phyloP scores from a whole-genome alignment of 163 green algal genomes.

The Prototheca stagnorum region DNA sequence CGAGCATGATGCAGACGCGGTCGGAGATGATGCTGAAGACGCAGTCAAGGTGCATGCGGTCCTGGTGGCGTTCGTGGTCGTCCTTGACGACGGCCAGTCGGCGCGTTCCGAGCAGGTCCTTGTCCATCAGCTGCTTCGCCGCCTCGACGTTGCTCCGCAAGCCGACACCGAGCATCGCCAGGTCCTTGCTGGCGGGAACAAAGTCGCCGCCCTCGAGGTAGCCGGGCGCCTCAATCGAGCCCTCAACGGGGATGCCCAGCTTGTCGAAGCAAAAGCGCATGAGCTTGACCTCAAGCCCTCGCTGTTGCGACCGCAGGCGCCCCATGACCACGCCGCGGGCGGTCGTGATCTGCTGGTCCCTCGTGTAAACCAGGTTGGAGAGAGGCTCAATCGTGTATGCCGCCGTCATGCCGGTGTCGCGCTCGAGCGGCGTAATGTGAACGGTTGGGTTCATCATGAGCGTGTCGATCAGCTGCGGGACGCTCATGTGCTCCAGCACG shows the following conservation, averaged over 20 bases:
- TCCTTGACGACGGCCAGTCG: conserved; percentile 77
- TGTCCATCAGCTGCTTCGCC: conserved; percentile 65
- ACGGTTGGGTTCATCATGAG: conserved; percentile 83
- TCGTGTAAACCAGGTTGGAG: conserved; percentile 85
- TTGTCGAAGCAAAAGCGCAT: conserved; percentile 82
- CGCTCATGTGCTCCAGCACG: conserved; percentile 64
- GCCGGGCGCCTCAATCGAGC: conserved; percentile 50
- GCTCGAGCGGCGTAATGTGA: conserved; percentile 46
- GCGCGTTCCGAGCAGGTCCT: conserved; percentile 64
- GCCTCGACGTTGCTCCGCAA: conserved; percentile 80
- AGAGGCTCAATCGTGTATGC: conserved; percentile 77
- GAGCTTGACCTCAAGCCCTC: conserved; percentile 69
- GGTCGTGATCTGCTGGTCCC: conserved; percentile 72
- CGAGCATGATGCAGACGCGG: conserved; percentile 77
- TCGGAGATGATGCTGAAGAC: conserved; percentile 75
- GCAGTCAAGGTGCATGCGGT: conserved; percentile 96
- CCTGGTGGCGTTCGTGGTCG: conserved; percentile 82
- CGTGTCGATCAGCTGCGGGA: conserved; percentile 70
- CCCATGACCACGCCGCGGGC: conserved; percentile 77
- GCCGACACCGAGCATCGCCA: conserved; percentile 71
- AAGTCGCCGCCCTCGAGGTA: conserved; percentile 83
- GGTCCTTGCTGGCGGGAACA: conserved; percentile 33
- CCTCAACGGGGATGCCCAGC: conserved; percentile 62
- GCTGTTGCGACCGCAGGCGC: conserved; percentile 56
- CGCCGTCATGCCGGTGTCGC: conserved; percentile 74